Conservation (phyloP, 2,329 filamentous ascomycete species). For the Neonectria sp. region DNA sequence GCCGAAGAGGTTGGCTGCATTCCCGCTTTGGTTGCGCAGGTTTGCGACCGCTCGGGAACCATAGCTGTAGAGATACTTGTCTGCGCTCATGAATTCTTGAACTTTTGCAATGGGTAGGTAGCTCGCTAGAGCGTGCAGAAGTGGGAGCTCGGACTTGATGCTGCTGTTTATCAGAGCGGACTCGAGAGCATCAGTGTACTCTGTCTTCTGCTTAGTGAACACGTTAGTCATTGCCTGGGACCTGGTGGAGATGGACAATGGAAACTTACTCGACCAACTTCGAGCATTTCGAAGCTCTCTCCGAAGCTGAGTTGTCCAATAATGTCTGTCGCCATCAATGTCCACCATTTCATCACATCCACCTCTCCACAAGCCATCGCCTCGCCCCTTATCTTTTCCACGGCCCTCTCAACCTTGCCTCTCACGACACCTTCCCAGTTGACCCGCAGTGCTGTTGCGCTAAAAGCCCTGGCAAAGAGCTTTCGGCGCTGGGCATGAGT, state of each 20-base stretch:
- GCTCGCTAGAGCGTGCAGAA: slow-evolving; percentile 2
- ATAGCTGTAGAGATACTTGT: slow-evolving; percentile 10
- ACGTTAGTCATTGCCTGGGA: background rate
- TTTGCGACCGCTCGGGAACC: slow-evolving; percentile 16
- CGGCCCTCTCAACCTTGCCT: slow-evolving; percentile 14
- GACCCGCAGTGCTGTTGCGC: background rate
- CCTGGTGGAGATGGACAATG: too few species aligned
- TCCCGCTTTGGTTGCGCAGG: slow-evolving; percentile 7
- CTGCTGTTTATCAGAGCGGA: slow-evolving; percentile 9
- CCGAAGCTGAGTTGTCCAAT: slow-evolving; percentile 36
- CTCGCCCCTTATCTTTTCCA: slow-evolving; percentile 17
- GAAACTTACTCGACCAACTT: slow-evolving; percentile 26
- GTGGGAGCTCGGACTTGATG: slow-evolving; percentile 11
- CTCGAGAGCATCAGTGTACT: slow-evolving; percentile 9
- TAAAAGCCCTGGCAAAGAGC: slow-evolving; percentile 32
- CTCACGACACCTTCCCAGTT: slow-evolving; percentile 32
- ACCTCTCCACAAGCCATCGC: background rate
- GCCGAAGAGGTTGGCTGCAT: slow-evolving; percentile 14
- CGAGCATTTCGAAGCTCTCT: slow-evolving; percentile 32
- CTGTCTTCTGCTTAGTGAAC: background rate
- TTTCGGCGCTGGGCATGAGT: slow-evolving; percentile 24
- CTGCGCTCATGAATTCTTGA: slow-evolving; percentile 1
- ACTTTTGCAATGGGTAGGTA: slow-evolving; percentile 12
- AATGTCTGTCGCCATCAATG: slow-evolving; percentile 31
- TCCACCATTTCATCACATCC: slow-evolving; percentile 40